A percentile compares a stretch with the other conserved stretches of the same genome.
These are phyloP conservation scores for Sugiyamaella smithiae DNA, from an alignment of 805 yeast genomes.

Conservation along the genomic window DNA sequence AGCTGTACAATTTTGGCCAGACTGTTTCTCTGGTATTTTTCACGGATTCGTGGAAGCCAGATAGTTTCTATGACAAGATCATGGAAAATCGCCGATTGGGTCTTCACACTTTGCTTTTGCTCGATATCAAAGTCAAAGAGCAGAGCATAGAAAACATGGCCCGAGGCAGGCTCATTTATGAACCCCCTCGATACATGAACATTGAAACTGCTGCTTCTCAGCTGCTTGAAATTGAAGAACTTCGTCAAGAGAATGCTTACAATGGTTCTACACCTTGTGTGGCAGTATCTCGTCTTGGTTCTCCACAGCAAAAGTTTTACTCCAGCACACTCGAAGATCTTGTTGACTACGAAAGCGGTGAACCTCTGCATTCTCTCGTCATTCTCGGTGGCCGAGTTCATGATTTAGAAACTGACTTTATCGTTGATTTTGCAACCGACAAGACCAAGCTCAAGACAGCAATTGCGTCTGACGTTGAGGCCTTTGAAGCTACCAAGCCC, in stretches of 20 bases:
- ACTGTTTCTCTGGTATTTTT: constrained; percentile 95
- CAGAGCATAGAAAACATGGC: constrained; percentile 94
- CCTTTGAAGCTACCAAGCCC: too few relatives aligned
- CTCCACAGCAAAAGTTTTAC: constrained; percentile 76
- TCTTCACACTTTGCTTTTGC: constrained; percentile 79
- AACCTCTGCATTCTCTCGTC: constrained; percentile 87
- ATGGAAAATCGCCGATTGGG: constrained; percentile 89
- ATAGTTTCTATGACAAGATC: constrained; percentile 85
- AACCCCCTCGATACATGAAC: constrained; percentile 96
- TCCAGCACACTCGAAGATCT: constrained; percentile 81
- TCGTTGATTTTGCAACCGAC: constrained; percentile 66
- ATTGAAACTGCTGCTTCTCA: constrained; percentile 88
- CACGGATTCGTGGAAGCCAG: constrained; percentile 95
- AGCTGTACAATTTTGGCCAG: constrained; percentile 92
- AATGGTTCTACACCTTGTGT: constrained; percentile 88
- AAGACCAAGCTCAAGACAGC: constrained; percentile 47
- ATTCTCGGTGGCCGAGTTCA: constrained; percentile 91
- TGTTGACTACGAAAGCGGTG: constrained; percentile 84
- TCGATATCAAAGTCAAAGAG: constrained; percentile 95
- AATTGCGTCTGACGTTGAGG: constrained; percentile 40
- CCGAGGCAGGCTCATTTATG: constrained; percentile 85
- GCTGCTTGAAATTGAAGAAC: constrained; percentile 81
- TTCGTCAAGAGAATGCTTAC: constrained; percentile 72
- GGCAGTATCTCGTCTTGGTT: constrained; percentile 87
- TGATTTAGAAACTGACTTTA: constrained; percentile 83